Evolutionary conservation across 306 rosid genomes (phyloP).

Genomic region (Corylus avellana): DNA sequence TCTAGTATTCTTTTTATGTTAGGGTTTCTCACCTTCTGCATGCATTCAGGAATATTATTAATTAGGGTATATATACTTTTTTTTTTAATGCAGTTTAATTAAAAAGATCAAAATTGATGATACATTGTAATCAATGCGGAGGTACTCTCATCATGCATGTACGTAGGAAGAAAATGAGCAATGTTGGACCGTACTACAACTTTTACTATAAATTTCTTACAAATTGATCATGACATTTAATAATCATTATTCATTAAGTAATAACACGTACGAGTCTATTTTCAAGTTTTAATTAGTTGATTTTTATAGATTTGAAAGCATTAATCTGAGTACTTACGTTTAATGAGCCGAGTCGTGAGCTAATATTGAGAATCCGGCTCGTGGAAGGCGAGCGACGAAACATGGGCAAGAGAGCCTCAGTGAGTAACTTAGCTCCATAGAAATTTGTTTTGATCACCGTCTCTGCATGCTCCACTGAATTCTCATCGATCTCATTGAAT

Average conservation of each 20-base stretch:
- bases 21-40: slow-evolving; percentile 58
- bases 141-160: too few species aligned
- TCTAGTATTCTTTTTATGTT: slow-evolving; percentile 36
- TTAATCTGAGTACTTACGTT: slow-evolving; percentile 29
- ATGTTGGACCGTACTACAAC: too few species aligned
- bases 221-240: too few species aligned
- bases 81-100: not conserved
- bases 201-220: too few species aligned
- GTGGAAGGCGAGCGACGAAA: slow-evolving; percentile 54
- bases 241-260: too few species aligned
- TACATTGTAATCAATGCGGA: too few species aligned
- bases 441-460: slow-evolving; percentile 69
- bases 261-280: too few species aligned
- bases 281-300: too few species aligned
- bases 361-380: slow-evolving; percentile 68
- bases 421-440: slow-evolving; percentile 66
- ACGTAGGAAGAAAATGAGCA: too few species aligned
- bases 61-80: not conserved
- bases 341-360: slow-evolving; percentile 85
- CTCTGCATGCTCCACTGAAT: slow-evolving; percentile 70
- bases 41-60: not conserved
- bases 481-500: slow-evolving; percentile 59
- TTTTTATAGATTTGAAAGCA: too few species aligned
- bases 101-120: too few species aligned
- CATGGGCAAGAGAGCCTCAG: slow-evolving; percentile 58